A percentile compares a stretch with the other conserved stretches of the same genome.
Conservation (phyloP, 768 basidiomycete species). For the Agaricus bisporus region DNA sequence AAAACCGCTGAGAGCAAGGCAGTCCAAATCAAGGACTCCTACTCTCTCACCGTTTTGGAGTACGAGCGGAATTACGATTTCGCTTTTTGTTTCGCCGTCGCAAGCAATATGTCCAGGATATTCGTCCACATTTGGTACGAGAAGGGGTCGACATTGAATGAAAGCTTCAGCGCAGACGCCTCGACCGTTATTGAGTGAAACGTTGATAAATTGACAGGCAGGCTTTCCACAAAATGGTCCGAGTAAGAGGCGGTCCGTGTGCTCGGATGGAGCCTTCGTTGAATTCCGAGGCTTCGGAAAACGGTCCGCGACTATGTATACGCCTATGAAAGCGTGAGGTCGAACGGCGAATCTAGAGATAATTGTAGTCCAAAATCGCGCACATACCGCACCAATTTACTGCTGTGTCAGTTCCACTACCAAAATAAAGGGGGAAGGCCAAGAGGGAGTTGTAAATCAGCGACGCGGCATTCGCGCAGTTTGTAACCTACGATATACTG, state of each 20-base stretch:
- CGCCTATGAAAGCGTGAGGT: constrained; percentile 46
- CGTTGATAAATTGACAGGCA: constrained; percentile 79
- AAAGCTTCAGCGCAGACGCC: constrained; percentile 88
- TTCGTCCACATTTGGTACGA: constrained; percentile 72
- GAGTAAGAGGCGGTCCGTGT: constrained; percentile 44
- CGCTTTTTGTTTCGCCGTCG: constrained; percentile 85
- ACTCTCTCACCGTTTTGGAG: constrained; percentile 29
- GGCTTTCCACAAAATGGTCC: constrained; percentile 91
- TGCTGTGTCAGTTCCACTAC: constrained; percentile 49
- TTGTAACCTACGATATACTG: constrained; percentile 56
- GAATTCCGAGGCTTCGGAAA: constrained; percentile 44
- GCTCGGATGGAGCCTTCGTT: constrained; percentile 12
- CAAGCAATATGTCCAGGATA: constrained; percentile 96
- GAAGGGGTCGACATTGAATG: constrained; percentile 42
- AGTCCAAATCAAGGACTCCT: constrained; percentile 85
- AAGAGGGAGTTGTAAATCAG: constrained; percentile 74
- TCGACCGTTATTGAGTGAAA: constrained; percentile 43
- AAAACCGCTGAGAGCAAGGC: constrained; percentile 65
- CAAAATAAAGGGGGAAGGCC: constrained; percentile 62
- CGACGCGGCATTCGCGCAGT: constrained; percentile 78
- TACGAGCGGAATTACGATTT: constrained; percentile 81
- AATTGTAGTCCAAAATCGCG: neutral
- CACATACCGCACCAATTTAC: constrained; percentile 93
- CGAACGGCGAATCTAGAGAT: neutral
- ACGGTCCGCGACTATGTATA: constrained; percentile 68